phyloP scores from a whole-genome alignment of 2,329 filamentous ascomycete genomes.

The Cercospora sojina region DNA sequence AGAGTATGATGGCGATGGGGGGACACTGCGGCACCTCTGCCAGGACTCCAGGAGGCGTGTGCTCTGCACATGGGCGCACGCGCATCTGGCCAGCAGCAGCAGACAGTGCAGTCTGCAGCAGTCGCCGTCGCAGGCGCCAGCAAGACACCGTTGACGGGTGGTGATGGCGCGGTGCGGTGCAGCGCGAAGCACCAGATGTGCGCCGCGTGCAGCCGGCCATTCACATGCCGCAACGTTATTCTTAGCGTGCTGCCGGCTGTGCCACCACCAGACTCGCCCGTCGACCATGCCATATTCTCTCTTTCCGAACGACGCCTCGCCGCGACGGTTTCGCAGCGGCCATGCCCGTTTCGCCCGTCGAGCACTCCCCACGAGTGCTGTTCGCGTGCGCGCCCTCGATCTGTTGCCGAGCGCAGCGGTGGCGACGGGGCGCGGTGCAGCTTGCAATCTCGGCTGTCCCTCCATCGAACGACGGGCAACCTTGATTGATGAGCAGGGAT shows the following conservation, averaged over 20 bases:
- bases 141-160: not conserved
- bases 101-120: not conserved
- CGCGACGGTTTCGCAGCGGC: not conserved
- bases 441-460: conserved; percentile 1
- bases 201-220: not conserved
- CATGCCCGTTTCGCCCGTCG: not conserved
- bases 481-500: not conserved
- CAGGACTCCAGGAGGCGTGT: not conserved
- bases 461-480: not conserved
- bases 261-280: not conserved
- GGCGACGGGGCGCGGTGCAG: not conserved
- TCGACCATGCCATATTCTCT: not conserved
- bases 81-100: not conserved
- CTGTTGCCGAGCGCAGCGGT: not conserved
- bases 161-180: not conserved
- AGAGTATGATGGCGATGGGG: too few relatives aligned
- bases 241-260: not conserved
- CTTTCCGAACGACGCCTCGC: not conserved
- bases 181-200: not conserved
- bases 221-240: not conserved
- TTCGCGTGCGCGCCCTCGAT: not conserved
- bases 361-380: not conserved
- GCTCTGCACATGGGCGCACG: not conserved
- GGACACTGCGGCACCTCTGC: not conserved
- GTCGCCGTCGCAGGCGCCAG: not conserved